Percentiles rank a stretch among this genome's conserved stretches.
These are phyloP conservation scores for Sisymbrium irio DNA, from an alignment of 345 rosid species.

Conservation along the genomic window DNA sequence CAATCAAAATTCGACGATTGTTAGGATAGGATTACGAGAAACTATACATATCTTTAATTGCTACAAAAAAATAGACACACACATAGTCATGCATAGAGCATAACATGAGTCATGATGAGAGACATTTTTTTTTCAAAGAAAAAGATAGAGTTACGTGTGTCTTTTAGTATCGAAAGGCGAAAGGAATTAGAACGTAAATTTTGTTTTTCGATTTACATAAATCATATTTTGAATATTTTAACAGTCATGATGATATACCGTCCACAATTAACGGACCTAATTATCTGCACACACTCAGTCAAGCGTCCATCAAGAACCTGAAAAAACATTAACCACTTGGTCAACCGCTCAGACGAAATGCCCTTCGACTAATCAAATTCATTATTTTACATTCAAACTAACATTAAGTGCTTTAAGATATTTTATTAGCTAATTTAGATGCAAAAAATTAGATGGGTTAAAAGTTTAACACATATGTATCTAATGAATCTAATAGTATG, in stretches of 20 bases:
- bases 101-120: no score
- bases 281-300: background rate
- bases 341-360: background rate
- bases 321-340: background rate
- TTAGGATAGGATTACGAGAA: background rate
- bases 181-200: background rate
- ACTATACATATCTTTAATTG: background rate
- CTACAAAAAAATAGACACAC: background rate
- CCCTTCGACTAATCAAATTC: background rate
- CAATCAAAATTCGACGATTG: background rate
- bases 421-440: background rate
- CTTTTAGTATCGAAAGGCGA: background rate
- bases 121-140: no score
- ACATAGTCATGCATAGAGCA: no score
- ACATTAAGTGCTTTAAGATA: background rate
- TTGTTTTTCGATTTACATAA: background rate
- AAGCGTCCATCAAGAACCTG: background rate
- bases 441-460: background rate
- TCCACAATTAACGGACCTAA: conserved; percentile 1
- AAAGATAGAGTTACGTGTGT: no score
- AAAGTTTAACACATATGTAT: no score
- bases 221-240: background rate
- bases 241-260: background rate
- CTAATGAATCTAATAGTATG: background rate
- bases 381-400: background rate